phyloP scores from a whole-genome alignment of 306 rosid genomes.

The Hippophae tibetana region DNA sequence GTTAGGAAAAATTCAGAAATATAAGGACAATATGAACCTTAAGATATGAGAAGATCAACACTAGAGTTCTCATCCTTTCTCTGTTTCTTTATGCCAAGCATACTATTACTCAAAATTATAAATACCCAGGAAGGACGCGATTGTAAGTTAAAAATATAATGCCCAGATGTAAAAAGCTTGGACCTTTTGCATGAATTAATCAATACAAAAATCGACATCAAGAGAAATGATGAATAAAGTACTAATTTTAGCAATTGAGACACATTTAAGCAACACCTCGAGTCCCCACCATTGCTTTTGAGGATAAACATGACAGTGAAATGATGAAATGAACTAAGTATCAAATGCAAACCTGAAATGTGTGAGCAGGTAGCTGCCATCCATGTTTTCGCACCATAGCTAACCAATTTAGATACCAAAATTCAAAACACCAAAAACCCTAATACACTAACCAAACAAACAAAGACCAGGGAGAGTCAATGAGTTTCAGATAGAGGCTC shows the following conservation, averaged over 20 bases:
- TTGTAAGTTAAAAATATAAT: not conserved
- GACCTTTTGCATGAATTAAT: conserved; percentile 12
- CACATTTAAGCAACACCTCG: conserved; percentile 1
- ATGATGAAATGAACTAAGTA: not conserved
- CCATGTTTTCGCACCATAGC: conserved; percentile 94
- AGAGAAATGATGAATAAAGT: conserved; percentile 5
- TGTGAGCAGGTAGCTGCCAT: conserved; percentile 97
- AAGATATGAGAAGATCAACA: not conserved
- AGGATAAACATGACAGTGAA: not conserved
- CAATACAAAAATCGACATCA: conserved; percentile 4
- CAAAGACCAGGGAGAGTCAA: not conserved
- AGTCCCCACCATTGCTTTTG: conserved; percentile 29
- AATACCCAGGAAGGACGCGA: not conserved
- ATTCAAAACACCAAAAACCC: conserved; percentile 2
- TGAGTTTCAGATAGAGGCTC: too few species aligned
- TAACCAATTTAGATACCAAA: conserved; percentile 20
- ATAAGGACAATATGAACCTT: too few species aligned
- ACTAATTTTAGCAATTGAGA: conserved; percentile 2
- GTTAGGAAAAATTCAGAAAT: too few species aligned
- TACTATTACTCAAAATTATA: not conserved
- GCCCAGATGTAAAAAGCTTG: not conserved
- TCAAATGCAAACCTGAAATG: conserved; percentile 59
- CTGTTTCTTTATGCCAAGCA: not conserved
- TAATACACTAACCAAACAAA: conserved; percentile 12
- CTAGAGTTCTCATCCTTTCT: not conserved